Evolutionary conservation across 1,284 basidiomycete genomes (phyloP), one percentile per base, ranked within the genome.

Genomic region (Cutaneotrichosporon dermatis): DNA sequence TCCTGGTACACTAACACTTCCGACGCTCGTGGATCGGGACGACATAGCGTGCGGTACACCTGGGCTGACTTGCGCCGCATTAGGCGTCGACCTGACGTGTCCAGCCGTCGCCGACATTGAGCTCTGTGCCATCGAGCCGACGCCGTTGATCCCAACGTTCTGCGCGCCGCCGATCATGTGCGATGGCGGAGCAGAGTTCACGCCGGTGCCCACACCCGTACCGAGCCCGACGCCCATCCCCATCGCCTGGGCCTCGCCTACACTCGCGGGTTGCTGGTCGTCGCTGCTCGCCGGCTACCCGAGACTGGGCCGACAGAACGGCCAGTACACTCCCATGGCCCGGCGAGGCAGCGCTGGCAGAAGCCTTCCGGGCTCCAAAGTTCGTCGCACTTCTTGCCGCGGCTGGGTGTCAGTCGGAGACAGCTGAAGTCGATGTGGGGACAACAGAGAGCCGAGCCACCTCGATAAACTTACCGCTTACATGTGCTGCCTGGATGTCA

Each of bases 341-440:
- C 68, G 4, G 57, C 54, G 2, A 67, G 51, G 39, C 68, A 69
- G 9, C 68, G 54, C 48, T 66, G 64, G 45, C 68, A 69, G 54
- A 51, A 61, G 2, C 68, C 68, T 13, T 67, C 60, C 3, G 59
- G 49, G 10, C 43, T 66, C 68, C 68, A 69, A 11, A 66, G 59
- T 46, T 69, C 68, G 44, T 69, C 68, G 55, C 68, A 69, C 55
- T 69, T 69, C 54, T 69, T 69, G 2, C 68, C 68, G 5, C 68
- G 66, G 13, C 68, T 64, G 35, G 25, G 35, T 13, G 50, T 64
- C 37, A 62, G 59, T 37, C 4, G 33, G 45, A 25, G 25, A 25
- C 25, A 25, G 25, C 25, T 25, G 25, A 25, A 25, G 25, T 2
- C 25, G 25, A 25, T 25, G 25, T 25, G 25, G 25, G 2, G 25